Evolutionary conservation across 371 early-diverging fungal species (phyloP).

Genomic region (Fennellomyces sp.): DNA sequence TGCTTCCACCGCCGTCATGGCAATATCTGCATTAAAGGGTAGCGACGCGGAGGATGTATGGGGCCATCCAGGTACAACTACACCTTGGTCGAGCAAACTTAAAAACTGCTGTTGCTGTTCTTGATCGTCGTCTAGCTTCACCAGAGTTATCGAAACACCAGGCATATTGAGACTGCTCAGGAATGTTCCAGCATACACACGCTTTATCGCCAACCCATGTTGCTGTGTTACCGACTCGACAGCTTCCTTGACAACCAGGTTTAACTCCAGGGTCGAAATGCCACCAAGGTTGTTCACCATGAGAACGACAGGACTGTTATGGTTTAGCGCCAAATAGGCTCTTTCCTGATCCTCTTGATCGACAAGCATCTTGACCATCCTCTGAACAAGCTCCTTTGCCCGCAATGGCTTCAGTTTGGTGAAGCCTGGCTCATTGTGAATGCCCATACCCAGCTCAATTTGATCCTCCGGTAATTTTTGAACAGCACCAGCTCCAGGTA

Average conservation of each 20-base stretch:
- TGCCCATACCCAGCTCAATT: constrained; percentile 80
- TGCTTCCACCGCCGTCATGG: not conserved
- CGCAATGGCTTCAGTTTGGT: constrained; percentile 46
- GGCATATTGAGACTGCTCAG: constrained; percentile 83
- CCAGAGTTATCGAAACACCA: constrained; percentile 68
- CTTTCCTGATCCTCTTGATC: constrained; percentile 50
- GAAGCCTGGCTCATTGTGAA: constrained; percentile 79
- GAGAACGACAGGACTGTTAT: constrained; percentile 47
- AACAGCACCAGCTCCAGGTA: constrained; percentile 60
- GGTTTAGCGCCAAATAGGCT: constrained; percentile 30
- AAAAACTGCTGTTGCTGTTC: not conserved
- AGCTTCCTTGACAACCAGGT: constrained; percentile 68
- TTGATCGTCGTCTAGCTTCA: constrained; percentile 18
- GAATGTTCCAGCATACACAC: constrained; percentile 67
- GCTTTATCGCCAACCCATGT: constrained; percentile 43
- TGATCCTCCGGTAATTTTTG: constrained; percentile 39
- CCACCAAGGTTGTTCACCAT: constrained; percentile 86
- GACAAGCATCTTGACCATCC: constrained; percentile 60
- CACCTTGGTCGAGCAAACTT: not conserved
- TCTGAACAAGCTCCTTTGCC: constrained; percentile 53
- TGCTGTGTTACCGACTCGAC: constrained; percentile 31
- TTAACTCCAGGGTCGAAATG: constrained; percentile 69
- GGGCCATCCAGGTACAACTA: constrained; percentile 56
- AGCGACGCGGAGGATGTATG: constrained; percentile 9
- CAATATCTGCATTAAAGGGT: not conserved